phyloP scores from a whole-genome alignment of 441 rosid species.

The Rhodomyrtus psidioides region DNA sequence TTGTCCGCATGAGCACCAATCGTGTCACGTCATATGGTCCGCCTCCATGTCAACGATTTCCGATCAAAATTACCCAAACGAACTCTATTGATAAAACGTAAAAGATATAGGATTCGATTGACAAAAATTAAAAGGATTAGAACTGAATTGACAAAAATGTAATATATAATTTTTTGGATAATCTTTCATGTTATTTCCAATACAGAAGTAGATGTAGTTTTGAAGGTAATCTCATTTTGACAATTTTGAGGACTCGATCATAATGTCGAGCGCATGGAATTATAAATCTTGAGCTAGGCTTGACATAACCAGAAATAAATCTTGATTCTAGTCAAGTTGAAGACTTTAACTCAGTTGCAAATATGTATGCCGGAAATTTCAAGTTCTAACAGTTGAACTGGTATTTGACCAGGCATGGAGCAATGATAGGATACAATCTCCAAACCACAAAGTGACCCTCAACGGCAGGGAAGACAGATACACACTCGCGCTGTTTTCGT shows the following conservation, averaged over 20 bases:
- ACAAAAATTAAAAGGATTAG: too few relatives aligned
- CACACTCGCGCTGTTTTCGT: constrained; percentile 31
- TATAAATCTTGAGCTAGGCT: not conserved
- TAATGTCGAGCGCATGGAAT: not conserved
- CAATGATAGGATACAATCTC: constrained; percentile 39
- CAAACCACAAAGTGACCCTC: constrained; percentile 38
- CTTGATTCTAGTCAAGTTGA: not conserved
- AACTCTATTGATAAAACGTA: too few relatives aligned
- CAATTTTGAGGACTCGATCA: not conserved
- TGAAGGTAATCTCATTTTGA: not conserved
- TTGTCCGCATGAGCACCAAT: too few relatives aligned
- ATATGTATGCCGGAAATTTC: constrained; percentile 6
- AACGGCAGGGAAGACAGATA: constrained; percentile 29
- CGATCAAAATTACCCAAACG: too few relatives aligned
- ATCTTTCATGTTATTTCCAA: not conserved
- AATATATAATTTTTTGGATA: too few relatives aligned
- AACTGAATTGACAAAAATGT: too few relatives aligned
- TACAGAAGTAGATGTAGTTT: not conserved
- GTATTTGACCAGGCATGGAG: constrained; percentile 36
- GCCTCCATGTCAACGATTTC: too few relatives aligned
- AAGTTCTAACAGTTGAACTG: not conserved
- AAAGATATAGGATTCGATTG: too few relatives aligned
- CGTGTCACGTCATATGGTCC: too few relatives aligned
- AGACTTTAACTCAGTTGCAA: not conserved
- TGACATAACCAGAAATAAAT: not conserved